Evolutionary conservation across 2,329 filamentous ascomycete species (phyloP).

Genomic region (Lojkania enalia): DNA sequence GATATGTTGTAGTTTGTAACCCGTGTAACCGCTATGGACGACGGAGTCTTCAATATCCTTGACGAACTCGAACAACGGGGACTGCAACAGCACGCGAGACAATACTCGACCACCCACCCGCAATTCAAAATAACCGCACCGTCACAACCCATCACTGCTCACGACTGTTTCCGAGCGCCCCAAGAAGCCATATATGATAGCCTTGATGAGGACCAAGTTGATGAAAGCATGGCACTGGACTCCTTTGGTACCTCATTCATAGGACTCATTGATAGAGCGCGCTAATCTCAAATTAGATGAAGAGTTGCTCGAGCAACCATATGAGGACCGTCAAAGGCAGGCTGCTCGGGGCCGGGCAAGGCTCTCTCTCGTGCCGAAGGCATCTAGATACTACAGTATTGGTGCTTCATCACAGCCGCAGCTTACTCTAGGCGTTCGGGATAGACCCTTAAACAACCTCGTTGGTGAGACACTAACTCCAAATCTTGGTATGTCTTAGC

Average conservation of each 20-base stretch:
- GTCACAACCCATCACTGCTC: constrained; percentile 11
- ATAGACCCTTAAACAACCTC: too few species aligned
- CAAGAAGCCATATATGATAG: constrained; percentile 23
- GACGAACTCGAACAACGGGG: constrained; percentile 14
- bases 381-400: constrained; percentile 14
- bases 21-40: constrained; percentile 21
- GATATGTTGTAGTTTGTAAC: too few species aligned
- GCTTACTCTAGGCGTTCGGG: background rate
- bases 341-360: constrained; percentile 40
- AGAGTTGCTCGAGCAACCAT: constrained; percentile 35
- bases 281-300: constrained; percentile 34
- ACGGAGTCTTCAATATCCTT: constrained; percentile 14
- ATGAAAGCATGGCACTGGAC: constrained; percentile 43
- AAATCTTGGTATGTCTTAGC: too few species aligned
- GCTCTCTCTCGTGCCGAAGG: constrained; percentile 41
- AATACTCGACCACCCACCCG: constrained; percentile 11
- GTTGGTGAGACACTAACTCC: constrained; percentile 11
- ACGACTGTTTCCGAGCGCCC: constrained; percentile 31
- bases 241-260: too few species aligned
- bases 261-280: background rate
- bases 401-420: constrained; percentile 11
- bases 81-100: constrained; percentile 6
- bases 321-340: constrained; percentile 38
- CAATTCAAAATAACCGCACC: constrained; percentile 18
- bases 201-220: constrained; percentile 25